Evolutionary conservation across 345 rosid species (phyloP).

Genomic region (Lepidium sativum): DNA sequence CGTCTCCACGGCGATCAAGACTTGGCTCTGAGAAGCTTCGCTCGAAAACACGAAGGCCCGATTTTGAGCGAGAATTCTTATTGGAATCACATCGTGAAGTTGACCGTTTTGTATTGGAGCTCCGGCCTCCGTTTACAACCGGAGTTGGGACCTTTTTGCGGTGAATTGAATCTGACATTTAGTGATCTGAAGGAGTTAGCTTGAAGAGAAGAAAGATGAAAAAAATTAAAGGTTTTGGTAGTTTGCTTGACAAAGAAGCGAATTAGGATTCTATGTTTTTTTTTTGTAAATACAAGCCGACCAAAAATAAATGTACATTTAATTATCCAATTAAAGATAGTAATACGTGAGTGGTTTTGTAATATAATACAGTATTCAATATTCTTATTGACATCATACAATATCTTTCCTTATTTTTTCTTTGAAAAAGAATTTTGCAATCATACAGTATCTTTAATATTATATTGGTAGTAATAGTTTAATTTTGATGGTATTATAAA

Average conservation of each 20-base stretch:
- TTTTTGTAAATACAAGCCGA: conserved; percentile 7
- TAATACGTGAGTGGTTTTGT: conserved; percentile 1
- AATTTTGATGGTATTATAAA: too few relatives aligned
- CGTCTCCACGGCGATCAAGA: conserved; percentile 20
- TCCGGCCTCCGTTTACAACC: conserved; percentile 24
- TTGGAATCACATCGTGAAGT: conserved; percentile 18
- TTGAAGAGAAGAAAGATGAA: background rate
- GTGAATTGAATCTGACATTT: conserved; percentile 7
- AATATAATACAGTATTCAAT: background rate
- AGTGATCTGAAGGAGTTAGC: background rate
- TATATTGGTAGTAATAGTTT: too few relatives aligned
- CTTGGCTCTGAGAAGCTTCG: conserved; percentile 65
- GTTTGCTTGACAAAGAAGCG: conserved; percentile 31
- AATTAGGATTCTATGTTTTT: conserved; percentile 5
- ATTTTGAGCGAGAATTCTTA: conserved; percentile 25
- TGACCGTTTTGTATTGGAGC: conserved; percentile 13
- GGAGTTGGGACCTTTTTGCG: conserved; percentile 26
- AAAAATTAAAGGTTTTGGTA: conserved; percentile 5
- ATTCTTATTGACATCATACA: background rate
- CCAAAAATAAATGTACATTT: background rate
- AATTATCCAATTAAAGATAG: background rate
- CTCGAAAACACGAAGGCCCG: conserved; percentile 26
- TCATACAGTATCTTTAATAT: too few relatives aligned
- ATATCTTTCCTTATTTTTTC: background rate
- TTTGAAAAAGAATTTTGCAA: too few relatives aligned